Conservation (phyloP, 345 rosid genomes). For the Garcia nutans region DNA sequence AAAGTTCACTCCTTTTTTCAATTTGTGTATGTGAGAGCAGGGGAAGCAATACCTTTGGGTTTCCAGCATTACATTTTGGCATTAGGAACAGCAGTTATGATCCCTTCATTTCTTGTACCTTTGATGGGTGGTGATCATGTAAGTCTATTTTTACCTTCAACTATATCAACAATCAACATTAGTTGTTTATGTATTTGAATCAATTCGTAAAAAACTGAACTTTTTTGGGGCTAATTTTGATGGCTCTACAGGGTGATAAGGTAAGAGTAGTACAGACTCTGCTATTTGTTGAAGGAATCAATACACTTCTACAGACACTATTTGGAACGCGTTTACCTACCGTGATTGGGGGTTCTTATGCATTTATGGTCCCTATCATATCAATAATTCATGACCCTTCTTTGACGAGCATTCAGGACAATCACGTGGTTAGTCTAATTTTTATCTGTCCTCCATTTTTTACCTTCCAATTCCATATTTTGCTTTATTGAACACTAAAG, state of each 20-base stretch:
- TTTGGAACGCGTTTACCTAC: slow-evolving; percentile 94
- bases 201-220: background rate
- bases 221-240: background rate
- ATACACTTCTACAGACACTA: slow-evolving; percentile 85
- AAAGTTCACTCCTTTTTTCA: background rate
- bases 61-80: slow-evolving; percentile 96
- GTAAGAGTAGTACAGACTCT: slow-evolving; percentile 93
- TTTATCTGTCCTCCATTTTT: background rate
- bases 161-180: background rate
- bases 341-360: slow-evolving; percentile 95
- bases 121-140: slow-evolving; percentile 94
- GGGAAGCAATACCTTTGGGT: slow-evolving; percentile 88
- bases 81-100: slow-evolving; percentile 97
- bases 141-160: slow-evolving; percentile 25
- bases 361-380: slow-evolving; percentile 93
- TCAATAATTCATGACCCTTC: slow-evolving; percentile 89
- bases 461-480: slow-evolving; percentile 19
- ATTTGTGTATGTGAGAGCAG: slow-evolving; percentile 44
- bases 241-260: slow-evolving; percentile 77
- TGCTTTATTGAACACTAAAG: slow-evolving; percentile 4
- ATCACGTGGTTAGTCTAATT: slow-evolving; percentile 59
- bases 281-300: slow-evolving; percentile 85
- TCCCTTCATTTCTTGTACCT: slow-evolving; percentile 96
- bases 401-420: slow-evolving; percentile 64
- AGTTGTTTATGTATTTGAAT: background rate